phyloP scores from a whole-genome alignment of 805 yeast genomes.

The Candida verbasci region DNA sequence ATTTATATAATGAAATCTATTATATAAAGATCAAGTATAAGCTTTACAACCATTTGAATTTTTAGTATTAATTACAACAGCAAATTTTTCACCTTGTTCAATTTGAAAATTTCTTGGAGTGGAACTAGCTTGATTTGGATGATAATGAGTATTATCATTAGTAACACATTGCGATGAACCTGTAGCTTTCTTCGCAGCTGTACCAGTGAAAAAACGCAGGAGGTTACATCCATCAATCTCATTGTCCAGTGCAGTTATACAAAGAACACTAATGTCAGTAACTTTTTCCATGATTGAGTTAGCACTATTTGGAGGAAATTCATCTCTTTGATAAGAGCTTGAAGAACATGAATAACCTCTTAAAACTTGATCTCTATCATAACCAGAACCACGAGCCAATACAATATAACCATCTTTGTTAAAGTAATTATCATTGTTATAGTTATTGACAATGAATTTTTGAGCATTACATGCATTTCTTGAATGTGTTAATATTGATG shows the following conservation, averaged over 20 bases:
- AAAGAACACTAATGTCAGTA: neutral
- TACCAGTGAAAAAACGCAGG: neutral
- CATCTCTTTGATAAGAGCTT: neutral
- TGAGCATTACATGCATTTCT: neutral
- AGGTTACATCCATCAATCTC: slow-evolving; percentile 1
- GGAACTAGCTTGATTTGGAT: slow-evolving; percentile 2
- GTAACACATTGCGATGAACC: slow-evolving; percentile 1
- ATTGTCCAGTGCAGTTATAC: neutral
- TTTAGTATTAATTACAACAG: neutral
- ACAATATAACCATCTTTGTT: neutral
- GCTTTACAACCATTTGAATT: neutral
- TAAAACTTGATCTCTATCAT: neutral
- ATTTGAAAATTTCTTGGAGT: slow-evolving; percentile 2
- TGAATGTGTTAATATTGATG: no score
- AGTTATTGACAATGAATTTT: neutral
- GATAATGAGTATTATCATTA: slow-evolving; percentile 2
- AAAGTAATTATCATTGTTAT: neutral
- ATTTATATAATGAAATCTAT: no score
- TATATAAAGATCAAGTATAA: no score
- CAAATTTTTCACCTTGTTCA: neutral
- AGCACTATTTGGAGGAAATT: neutral
- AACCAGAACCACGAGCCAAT: neutral
- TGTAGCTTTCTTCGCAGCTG: slow-evolving; percentile 1
- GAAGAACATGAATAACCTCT: neutral
- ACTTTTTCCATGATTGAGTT: neutral